Evolutionary conservation across 768 basidiomycete genomes (phyloP).

Genomic region (Hericium erinaceus): DNA sequence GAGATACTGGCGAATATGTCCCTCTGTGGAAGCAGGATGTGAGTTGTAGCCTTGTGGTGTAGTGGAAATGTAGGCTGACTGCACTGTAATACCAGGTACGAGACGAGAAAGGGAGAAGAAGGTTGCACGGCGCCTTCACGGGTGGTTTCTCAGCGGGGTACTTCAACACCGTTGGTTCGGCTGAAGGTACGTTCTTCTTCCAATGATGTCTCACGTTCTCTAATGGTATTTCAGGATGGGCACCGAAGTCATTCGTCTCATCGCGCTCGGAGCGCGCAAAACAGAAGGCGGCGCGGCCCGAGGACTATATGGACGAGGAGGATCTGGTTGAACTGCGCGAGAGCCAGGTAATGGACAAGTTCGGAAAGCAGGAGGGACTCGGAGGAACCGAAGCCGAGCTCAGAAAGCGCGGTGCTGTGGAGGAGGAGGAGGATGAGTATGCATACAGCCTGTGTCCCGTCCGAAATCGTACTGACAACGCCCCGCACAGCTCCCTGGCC

Average conservation of each 20-base stretch:
- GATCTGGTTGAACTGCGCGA: constrained; percentile 80
- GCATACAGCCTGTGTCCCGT: background rate
- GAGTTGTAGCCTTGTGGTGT: constrained; percentile 18
- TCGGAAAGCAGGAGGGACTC: constrained; percentile 76
- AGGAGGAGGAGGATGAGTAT: constrained; percentile 40
- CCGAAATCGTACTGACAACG: background rate
- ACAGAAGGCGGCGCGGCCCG: constrained; percentile 51
- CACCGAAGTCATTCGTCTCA: constrained; percentile 87
- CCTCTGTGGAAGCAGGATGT: constrained; percentile 98
- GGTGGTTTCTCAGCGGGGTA: constrained; percentile 98
- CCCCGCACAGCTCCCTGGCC: constrained; percentile 44
- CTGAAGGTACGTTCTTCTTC: constrained; percentile 56
- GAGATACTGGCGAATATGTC: constrained; percentile 89
- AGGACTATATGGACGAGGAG: constrained; percentile 99
- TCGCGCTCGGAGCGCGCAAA: constrained; percentile 72
- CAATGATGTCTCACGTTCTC: background rate
- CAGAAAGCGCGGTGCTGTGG: constrained; percentile 33
- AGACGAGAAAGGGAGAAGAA: constrained; percentile 86
- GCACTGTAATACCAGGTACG: constrained; percentile 46
- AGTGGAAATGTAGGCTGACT: background rate
- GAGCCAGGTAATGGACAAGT: constrained; percentile 44
- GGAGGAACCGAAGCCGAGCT: constrained; percentile 43
- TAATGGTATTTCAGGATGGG: constrained; percentile 64
- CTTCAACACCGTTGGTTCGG: constrained; percentile 92
- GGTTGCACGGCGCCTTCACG: constrained; percentile 97